Conservation (phyloP, 768 basidiomycete genomes). For the Grammothele lineata region DNA sequence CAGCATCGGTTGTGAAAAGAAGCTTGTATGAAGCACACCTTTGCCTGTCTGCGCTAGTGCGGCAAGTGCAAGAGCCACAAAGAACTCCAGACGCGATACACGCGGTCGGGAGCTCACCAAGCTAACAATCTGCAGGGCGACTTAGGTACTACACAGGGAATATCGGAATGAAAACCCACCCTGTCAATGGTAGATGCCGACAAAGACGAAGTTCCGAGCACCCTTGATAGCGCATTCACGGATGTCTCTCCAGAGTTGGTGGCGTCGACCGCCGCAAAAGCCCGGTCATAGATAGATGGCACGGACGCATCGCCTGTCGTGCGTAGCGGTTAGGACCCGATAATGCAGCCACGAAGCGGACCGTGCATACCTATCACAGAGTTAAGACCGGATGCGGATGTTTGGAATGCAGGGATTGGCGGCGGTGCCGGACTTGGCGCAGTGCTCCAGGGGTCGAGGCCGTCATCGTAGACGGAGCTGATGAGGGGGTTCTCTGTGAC, state of each 20-base stretch:
- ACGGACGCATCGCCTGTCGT: constrained; percentile 81
- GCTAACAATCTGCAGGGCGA: constrained; percentile 69
- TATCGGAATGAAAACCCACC: constrained; percentile 45
- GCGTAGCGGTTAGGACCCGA: no score
- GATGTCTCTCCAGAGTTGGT: constrained; percentile 71
- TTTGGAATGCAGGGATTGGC: constrained; percentile 44
- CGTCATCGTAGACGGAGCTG: constrained; percentile 67
- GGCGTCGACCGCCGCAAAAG: constrained; percentile 73
- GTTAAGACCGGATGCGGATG: constrained; percentile 51
- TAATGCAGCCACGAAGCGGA: neutral
- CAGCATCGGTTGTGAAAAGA: neutral
- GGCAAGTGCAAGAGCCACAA: constrained; percentile 83
- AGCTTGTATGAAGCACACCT: constrained; percentile 40
- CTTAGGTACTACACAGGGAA: neutral
- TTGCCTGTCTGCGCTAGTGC: constrained; percentile 80
- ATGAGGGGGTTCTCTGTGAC: constrained; percentile 66
- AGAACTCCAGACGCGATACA: constrained; percentile 88
- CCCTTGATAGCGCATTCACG: constrained; percentile 76
- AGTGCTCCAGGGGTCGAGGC: constrained; percentile 78
- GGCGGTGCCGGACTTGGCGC: constrained; percentile 70
- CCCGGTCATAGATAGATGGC: constrained; percentile 69
- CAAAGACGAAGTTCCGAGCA: constrained; percentile 71
- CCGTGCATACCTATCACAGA: constrained; percentile 62
- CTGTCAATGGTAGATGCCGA: constrained; percentile 81
- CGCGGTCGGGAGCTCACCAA: constrained; percentile 76